phyloP scores from a whole-genome alignment of 75 land plant genomes.

The Sequoia sempervirens region DNA sequence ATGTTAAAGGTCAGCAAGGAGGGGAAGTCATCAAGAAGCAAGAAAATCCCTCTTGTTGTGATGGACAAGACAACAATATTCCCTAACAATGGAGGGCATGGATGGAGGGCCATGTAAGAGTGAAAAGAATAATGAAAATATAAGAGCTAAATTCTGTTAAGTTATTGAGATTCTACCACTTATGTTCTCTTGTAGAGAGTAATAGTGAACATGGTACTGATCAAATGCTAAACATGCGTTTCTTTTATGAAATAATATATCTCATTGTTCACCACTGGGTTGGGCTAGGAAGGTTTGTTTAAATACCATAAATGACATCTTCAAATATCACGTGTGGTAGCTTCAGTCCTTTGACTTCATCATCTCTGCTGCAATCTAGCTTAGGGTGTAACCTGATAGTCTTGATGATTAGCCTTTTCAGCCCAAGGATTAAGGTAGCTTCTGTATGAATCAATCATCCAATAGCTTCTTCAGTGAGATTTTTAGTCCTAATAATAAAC shows the following conservation, averaged over 20 bases:
- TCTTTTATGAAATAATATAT: not conserved
- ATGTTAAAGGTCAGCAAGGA: too few relatives aligned
- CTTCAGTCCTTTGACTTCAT: not conserved
- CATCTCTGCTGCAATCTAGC: not conserved
- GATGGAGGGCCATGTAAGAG: too few relatives aligned
- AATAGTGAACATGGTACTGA: not conserved
- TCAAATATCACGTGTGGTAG: not conserved
- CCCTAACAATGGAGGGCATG: too few relatives aligned
- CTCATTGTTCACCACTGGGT: not conserved
- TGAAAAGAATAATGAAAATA: not conserved
- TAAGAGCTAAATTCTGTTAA: not conserved
- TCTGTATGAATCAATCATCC: not conserved
- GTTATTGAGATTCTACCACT: not conserved
- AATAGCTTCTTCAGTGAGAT: not conserved
- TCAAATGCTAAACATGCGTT: not conserved
- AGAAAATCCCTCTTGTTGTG: too few relatives aligned
- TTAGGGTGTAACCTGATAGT: not conserved
- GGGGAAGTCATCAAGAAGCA: too few relatives aligned
- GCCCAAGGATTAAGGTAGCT: not conserved
- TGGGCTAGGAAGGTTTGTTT: not conserved
- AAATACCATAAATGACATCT: too few relatives aligned
- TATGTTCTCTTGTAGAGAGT: not conserved
- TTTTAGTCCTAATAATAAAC: not conserved
- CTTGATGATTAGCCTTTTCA: not conserved
- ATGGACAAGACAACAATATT: too few relatives aligned